phyloP scores from a whole-genome alignment of 495 filamentous ascomycete species.

The Tuber indicum region DNA sequence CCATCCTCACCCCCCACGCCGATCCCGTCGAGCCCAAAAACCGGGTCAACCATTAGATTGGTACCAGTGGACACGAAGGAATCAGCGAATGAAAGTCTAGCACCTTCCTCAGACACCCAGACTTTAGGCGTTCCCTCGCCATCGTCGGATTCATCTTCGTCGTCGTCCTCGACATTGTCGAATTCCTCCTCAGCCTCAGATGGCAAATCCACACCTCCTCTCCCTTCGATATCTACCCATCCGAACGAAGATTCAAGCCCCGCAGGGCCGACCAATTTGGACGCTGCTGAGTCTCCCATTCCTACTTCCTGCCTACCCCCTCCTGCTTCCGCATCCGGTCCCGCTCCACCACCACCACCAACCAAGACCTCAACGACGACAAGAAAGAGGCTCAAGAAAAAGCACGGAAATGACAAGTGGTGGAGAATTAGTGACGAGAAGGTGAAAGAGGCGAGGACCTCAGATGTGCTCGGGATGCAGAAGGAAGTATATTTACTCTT shows the following conservation, averaged over 20 bases:
- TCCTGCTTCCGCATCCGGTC: not conserved
- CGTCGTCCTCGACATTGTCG: conserved; percentile 35
- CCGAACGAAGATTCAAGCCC: conserved; percentile 8
- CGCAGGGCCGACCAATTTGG: not conserved
- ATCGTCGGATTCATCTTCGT: conserved; percentile 15
- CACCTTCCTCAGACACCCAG: conserved; percentile 4
- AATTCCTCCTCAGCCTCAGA: conserved; percentile 21
- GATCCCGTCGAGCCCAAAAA: conserved; percentile 7
- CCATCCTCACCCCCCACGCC: conserved; percentile 37
- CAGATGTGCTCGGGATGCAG: conserved; percentile 87
- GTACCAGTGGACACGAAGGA: conserved; percentile 18
- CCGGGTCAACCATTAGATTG: conserved; percentile 38
- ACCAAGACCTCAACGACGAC: conserved; percentile 8
- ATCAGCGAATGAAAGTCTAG: not conserved
- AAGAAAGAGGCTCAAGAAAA: conserved; percentile 28
- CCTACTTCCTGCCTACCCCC: not conserved
- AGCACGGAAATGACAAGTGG: conserved; percentile 52
- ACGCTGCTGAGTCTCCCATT: not conserved
- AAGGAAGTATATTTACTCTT: conserved; percentile 94
- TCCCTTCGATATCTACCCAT: conserved; percentile 26
- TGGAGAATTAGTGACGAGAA: conserved; percentile 99
- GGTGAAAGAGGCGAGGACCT: conserved; percentile 84
- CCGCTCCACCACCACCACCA: not conserved
- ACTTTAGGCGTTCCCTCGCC: conserved; percentile 4
- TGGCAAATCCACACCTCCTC: conserved; percentile 32